Base-by-base conservation (phyloP, 768 basidiomycete genomes). In the Termitomyces sp. region DNA sequence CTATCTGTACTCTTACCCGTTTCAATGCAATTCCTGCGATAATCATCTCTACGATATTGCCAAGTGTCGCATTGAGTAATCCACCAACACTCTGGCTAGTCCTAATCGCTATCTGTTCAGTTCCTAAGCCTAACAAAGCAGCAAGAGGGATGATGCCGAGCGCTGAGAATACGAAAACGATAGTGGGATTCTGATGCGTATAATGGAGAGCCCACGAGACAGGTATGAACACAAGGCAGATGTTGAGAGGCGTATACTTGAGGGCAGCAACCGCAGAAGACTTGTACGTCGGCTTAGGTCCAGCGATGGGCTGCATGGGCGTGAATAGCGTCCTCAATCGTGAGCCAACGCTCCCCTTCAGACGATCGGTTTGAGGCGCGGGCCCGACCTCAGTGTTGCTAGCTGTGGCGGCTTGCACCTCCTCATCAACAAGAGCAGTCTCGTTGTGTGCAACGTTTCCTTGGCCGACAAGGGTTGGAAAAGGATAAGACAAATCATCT, bases 1-100 rank as follows among this genome's bases (percentile, higher is more conserved):
- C 7, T 29, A n/a, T n/a, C n/a, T n/a, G 4, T 8, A 3, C 19
- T 47, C 46, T 31, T 47, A 47, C 46, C 31, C 16, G 61, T 48
- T 70, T 68, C 47, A 78, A 66, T 5, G 76, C 76, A 37, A 77
- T 75, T 49, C 73, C 80, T 59, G 75, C 70, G 38, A 82, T 78
- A 57, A 82, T 80, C 70, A 83, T 70, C 63, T 82, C 80, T 45
- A 81, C 76, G 19, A 80, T 70, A 59, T 82, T 82, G 14, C 81
- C 81, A 31, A 82, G 67, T 0, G 79, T 80, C 4, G 81, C 82
- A 56, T 84, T 82, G 50, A 83, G 65, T 17, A 84, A 65, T 46
- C 81, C 82, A 52, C 81, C 81, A 16, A 82, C 68, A 37, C 79
- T 79, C 58, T 79, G 76, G 42, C 71, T 76, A 29, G 78, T 78